These are phyloP conservation scores for Colletotrichum theobromicola DNA, from an alignment of 2,329 filamentous ascomycete species.

Conservation along the genomic window DNA sequence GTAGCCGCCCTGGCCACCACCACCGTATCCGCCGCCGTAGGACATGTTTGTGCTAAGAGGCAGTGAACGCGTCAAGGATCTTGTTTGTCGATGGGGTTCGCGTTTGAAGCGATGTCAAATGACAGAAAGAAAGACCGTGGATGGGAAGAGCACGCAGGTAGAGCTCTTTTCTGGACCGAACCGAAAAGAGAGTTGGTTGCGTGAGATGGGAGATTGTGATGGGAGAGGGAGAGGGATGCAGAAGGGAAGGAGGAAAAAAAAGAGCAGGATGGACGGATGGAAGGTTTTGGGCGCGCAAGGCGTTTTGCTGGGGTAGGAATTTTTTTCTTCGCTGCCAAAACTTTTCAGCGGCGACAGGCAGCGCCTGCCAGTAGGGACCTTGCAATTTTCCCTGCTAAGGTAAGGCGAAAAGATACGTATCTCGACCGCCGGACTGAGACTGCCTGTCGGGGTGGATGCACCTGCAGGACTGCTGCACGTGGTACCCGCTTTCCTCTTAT, in stretches of 20 bases:
- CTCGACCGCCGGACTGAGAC: not conserved
- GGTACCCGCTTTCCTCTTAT: not conserved
- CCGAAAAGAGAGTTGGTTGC: slow-evolving; percentile 17
- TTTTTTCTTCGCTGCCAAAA: slow-evolving; percentile 19
- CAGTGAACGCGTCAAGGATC: not conserved
- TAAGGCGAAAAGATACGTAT: slow-evolving; percentile 20
- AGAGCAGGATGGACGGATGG: slow-evolving; percentile 7
- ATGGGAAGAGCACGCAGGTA: not conserved
- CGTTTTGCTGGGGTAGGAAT: slow-evolving; percentile 15
- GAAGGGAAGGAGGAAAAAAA: not conserved
- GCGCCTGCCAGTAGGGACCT: slow-evolving; percentile 2
- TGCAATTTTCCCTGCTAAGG: slow-evolving; percentile 1
- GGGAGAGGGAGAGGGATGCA: slow-evolving; percentile 18
- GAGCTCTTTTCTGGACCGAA: slow-evolving; percentile 8
- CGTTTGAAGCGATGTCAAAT: slow-evolving; percentile 10
- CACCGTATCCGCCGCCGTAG: slow-evolving; percentile 44
- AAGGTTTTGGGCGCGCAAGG: slow-evolving; percentile 14
- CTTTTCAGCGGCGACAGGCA: slow-evolving; percentile 14
- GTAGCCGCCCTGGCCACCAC: slow-evolving; percentile 31
- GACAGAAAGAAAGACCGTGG: slow-evolving; percentile 8
- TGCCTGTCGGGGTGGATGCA: not conserved
- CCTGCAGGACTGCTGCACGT: not conserved
- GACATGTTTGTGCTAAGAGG: slow-evolving; percentile 43
- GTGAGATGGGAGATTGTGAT: slow-evolving; percentile 14
- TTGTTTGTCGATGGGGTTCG: not conserved